Percentiles rank a stretch among this genome's conserved stretches.
Evolutionary conservation across 1,139 yeast genomes (phyloP).

Genomic region (Geotrichum klebahnii): DNA sequence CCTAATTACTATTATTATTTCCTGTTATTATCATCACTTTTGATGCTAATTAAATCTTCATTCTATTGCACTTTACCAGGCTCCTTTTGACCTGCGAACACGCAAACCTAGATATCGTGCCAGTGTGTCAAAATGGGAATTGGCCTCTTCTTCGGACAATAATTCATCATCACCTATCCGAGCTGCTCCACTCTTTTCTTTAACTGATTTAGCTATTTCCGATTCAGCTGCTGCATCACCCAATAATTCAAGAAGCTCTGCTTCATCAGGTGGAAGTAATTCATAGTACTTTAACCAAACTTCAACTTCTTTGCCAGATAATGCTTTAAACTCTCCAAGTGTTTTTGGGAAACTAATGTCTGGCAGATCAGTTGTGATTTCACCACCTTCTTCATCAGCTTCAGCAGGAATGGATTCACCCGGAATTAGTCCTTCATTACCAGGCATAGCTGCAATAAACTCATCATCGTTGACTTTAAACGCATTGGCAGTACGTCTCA

Average conservation of each 20-base stretch:
- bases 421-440: slow-evolving; percentile 72
- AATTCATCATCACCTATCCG: not conserved
- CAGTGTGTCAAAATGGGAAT: slow-evolving; percentile 56
- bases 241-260: slow-evolving; percentile 32
- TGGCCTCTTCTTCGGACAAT: slow-evolving; percentile 44
- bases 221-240: slow-evolving; percentile 32
- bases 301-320: slow-evolving; percentile 47
- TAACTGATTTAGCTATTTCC: not conserved
- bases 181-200: slow-evolving; percentile 38
- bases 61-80: slow-evolving; percentile 42
- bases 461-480: slow-evolving; percentile 40
- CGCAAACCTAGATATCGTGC: slow-evolving; percentile 65
- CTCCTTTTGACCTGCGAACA: slow-evolving; percentile 49
- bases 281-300: slow-evolving; percentile 65
- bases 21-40: too few species aligned
- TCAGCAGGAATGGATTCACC: slow-evolving; percentile 23
- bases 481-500: slow-evolving; percentile 37
- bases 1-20: too few species aligned
- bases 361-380: not conserved
- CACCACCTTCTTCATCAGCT: slow-evolving; percentile 35
- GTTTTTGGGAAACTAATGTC: slow-evolving; percentile 53
- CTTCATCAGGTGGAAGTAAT: slow-evolving; percentile 38
- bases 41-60: too few species aligned
- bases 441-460: slow-evolving; percentile 53
- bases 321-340: slow-evolving; percentile 48